phyloP scores from a whole-genome alignment of 495 filamentous ascomycete species.

The Melanomma pulvis-pyrius region DNA sequence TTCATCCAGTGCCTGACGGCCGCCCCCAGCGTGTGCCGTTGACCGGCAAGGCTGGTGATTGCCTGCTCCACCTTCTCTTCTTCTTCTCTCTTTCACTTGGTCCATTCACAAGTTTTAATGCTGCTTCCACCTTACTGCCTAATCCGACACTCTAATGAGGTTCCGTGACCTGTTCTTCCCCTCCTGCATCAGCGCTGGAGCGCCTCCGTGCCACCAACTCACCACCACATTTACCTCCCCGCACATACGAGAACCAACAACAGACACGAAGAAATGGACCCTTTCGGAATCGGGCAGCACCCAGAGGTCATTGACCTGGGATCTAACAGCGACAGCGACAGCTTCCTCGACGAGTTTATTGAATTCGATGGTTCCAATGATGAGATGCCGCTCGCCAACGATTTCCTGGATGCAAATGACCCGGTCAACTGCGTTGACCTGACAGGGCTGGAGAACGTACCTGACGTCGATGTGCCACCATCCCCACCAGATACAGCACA shows the following conservation, averaged over 20 bases:
- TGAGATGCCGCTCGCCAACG: background rate
- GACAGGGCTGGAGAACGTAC: constrained; percentile 11
- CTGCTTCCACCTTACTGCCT: background rate
- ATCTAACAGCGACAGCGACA: constrained; percentile 2
- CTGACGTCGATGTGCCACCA: constrained; percentile 17
- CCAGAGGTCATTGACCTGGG: constrained; percentile 11
- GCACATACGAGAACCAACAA: background rate
- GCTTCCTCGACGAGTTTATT: background rate
- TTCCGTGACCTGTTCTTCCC: background rate
- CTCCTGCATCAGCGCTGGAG: background rate
- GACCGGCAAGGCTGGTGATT: background rate
- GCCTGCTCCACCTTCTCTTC: background rate
- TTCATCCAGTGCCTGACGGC: background rate
- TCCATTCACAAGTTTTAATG: background rate
- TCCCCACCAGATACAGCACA: constrained; percentile 4
- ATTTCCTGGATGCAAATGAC: background rate
- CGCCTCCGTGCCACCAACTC: background rate
- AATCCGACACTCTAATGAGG: background rate
- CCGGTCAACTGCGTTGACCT: constrained; percentile 13
- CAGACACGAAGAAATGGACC: background rate
- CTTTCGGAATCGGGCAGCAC: background rate
- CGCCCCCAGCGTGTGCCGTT: background rate
- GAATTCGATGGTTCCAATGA: background rate
- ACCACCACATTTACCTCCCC: background rate
- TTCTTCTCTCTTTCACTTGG: background rate